A percentile compares a stretch with the other conserved stretches of the same genome.
Evolutionary conservation across 2,329 filamentous ascomycete genomes (phyloP).

Genomic region (Orbilia blumenaviensis): DNA sequence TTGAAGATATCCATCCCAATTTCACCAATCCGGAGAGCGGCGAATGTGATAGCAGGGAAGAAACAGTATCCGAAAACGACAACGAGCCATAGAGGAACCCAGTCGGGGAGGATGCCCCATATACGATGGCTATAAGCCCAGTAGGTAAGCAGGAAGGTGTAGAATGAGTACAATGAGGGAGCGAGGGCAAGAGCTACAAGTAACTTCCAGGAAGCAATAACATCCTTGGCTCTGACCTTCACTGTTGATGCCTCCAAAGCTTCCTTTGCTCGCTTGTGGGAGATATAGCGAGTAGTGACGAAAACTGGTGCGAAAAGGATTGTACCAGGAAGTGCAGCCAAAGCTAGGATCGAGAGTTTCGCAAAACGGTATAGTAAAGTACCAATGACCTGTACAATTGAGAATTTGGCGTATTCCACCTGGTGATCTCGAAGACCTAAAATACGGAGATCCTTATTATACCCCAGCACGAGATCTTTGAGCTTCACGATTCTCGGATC

Average conservation of each 20-base stretch:
- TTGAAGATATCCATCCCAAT: slow-evolving; percentile 99
- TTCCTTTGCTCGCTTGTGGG: slow-evolving; percentile 80
- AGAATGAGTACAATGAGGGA: slow-evolving; percentile 81
- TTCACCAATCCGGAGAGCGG: slow-evolving; percentile 91
- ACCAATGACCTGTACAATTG: slow-evolving; percentile 76
- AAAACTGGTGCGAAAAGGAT: slow-evolving; percentile 90
- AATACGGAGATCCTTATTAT: slow-evolving; percentile 86
- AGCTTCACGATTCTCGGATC: slow-evolving; percentile 82
- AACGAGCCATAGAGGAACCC: slow-evolving; percentile 80
- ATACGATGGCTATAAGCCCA: slow-evolving; percentile 84
- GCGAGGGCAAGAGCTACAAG: slow-evolving; percentile 85
- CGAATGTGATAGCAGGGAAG: slow-evolving; percentile 89
- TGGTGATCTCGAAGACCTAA: slow-evolving; percentile 93
- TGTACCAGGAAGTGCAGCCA: slow-evolving; percentile 85
- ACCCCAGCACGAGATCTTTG: slow-evolving; percentile 78
- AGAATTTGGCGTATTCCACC: slow-evolving; percentile 88
- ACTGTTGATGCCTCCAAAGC: slow-evolving; percentile 86
- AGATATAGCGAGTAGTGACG: slow-evolving; percentile 82
- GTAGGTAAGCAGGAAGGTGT: slow-evolving; percentile 76
- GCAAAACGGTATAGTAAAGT: slow-evolving; percentile 80
- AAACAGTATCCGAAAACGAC: slow-evolving; percentile 78
- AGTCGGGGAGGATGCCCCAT: slow-evolving; percentile 80
- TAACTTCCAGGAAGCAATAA: slow-evolving; percentile 94
- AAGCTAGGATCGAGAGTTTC: slow-evolving; percentile 78
- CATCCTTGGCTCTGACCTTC: slow-evolving; percentile 86